Evolutionary conservation across 164 flowering plant genomes (phyloP), one percentile per base, ranked within the genome.

Genomic region (Dillenia suffruticosa): DNA sequence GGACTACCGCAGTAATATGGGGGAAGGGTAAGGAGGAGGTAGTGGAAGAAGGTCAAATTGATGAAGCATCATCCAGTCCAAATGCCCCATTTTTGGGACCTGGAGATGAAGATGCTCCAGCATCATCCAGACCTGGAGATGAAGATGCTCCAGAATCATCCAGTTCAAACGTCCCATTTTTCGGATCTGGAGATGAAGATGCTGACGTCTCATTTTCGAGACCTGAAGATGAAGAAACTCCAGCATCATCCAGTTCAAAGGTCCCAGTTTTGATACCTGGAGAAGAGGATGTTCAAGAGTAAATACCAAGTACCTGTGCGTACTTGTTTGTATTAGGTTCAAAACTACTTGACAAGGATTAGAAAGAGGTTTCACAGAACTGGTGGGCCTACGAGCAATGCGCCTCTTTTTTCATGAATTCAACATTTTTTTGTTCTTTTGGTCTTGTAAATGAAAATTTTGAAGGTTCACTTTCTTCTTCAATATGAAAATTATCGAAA

Each of bases 1-100:
- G 82, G 19, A 76, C 74, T 71, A 73, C 76, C 32, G 68, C 70
- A 12, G 74, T 79, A 1, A 57, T 76, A 58, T 79, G 82, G 82
- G 80, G 76, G 6, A 70, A 75, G 54, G 62, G 67, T 40, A 79
- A 78, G 49, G 66, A 61, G 19, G 17, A 63, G 40, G 48, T 13
- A 9, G 63, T 9, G n/a, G 63, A 59, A 12, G 46, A 47, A 11
- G 32, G 9, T 45, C 52, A 14, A 13, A 16, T n/a, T 14, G 15
- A 24, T 11, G 51, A 63, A 59, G 46, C 69, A 3, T 46, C 67
- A 26, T 9, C 71, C 9, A 6, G 46, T 0, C 16, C 51, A 13
- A 67, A 67, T 40, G 44, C 12, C 26, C 72, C 72, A 47, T 44
- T 66, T 43, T 50, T 63, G 55, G 54, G 32, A 40, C 22, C 45